phyloP scores from a whole-genome alignment of 345 rosid species.

The Salix koriyanagi region DNA sequence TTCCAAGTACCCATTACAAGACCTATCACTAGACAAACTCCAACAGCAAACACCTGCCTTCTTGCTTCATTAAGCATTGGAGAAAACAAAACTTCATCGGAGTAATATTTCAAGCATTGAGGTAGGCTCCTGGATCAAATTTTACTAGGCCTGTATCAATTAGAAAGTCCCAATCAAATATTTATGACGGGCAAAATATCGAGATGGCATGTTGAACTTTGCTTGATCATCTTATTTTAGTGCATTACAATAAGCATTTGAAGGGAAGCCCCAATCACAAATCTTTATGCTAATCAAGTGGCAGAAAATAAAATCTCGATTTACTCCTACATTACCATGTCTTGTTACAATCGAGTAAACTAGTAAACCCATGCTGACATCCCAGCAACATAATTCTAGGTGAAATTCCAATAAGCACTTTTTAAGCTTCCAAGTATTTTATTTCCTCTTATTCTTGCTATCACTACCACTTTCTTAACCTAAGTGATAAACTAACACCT shows the following conservation, averaged over 20 bases:
- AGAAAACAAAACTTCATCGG: neutral
- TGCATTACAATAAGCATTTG: neutral
- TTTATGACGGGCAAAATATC: neutral
- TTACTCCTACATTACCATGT: neutral
- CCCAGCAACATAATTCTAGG: neutral
- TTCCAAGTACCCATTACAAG: neutral
- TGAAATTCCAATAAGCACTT: neutral
- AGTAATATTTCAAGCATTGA: neutral
- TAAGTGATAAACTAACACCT: neutral
- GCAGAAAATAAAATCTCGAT: neutral
- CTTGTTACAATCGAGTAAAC: neutral
- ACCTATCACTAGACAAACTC: neutral
- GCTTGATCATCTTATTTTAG: neutral
- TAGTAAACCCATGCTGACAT: neutral
- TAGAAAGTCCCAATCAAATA: neutral
- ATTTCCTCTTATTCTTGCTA: neutral
- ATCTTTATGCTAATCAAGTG: neutral
- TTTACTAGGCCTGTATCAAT: neutral
- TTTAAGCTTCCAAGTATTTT: neutral
- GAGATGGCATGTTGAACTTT: neutral
- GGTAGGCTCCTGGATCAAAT: neutral
- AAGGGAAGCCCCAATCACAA: neutral
- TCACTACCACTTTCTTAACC: neutral
- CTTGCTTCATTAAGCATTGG: neutral
- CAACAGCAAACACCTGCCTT: neutral